Percentiles rank a stretch among this genome's conserved stretches.
phyloP scores from a whole-genome alignment of 768 basidiomycete species.

The Russula emetica region DNA sequence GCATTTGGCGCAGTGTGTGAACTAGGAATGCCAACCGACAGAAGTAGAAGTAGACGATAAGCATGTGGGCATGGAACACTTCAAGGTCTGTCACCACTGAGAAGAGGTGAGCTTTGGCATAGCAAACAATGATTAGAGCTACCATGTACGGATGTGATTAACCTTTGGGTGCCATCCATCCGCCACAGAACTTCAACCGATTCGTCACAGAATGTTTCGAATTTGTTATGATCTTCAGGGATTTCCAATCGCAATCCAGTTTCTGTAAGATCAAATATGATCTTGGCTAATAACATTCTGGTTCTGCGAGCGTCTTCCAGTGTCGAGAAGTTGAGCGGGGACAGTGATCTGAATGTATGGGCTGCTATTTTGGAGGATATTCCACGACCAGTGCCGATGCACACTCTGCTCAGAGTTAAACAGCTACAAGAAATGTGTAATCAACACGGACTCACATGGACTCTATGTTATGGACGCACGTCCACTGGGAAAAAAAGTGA shows the following conservation, averaged over 20 bases:
- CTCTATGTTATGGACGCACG: conserved; percentile 26
- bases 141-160: conserved; percentile 23
- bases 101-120: conserved; percentile 29
- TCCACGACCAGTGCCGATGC: conserved; percentile 27
- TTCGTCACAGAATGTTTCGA: conserved; percentile 22
- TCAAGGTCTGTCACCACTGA: conserved; percentile 44
- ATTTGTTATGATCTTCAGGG: conserved; percentile 14
- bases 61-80: conserved; percentile 41
- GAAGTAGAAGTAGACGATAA: conserved; percentile 40
- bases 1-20: conserved; percentile 35
- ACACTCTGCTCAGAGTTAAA: conserved; percentile 14
- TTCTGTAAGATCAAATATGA: conserved; percentile 24
- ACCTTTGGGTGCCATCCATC: conserved; percentile 24
- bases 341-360: background rate
- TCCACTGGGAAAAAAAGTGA: conserved; percentile 16
- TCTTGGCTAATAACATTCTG: conserved; percentile 18
- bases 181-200: conserved; percentile 22
- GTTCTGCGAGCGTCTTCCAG: conserved; percentile 19
- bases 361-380: conserved; percentile 14
- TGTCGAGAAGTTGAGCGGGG: conserved; percentile 19
- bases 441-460: conserved; percentile 15
- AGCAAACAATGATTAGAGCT: background rate
- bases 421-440: background rate
- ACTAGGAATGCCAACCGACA: conserved; percentile 40
- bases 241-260: conserved; percentile 19